Conservation (phyloP, 371 early-diverging fungal genomes). For the Aphelidium insulamus region DNA sequence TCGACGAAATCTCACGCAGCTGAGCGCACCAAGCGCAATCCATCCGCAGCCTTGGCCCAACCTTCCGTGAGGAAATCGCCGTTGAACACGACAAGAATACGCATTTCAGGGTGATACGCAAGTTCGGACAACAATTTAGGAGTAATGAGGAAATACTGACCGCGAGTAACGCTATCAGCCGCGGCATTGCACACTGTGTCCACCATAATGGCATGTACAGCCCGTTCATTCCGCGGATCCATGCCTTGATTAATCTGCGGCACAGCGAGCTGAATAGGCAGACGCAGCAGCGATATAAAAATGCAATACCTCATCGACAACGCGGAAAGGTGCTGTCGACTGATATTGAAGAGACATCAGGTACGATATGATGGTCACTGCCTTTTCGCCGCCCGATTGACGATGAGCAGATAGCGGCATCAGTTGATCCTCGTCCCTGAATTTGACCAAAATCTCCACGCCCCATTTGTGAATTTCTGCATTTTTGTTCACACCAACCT, state of each 20-base stretch:
- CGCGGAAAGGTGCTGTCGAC: constrained; percentile 82
- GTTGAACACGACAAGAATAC: constrained; percentile 78
- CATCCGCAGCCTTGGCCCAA: too few relatives aligned
- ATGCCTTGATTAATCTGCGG: constrained; percentile 99
- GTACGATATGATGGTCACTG: constrained; percentile 92
- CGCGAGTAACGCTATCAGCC: constrained; percentile 2
- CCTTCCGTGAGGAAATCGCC: too few relatives aligned
- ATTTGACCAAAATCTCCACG: constrained; percentile 80
- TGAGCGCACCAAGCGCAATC: too few relatives aligned
- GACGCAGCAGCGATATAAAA: too few relatives aligned
- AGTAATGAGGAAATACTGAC: constrained; percentile 88
- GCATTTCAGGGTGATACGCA: constrained; percentile 79
- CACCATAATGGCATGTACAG: constrained; percentile 85
- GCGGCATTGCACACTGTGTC: constrained; percentile 20
- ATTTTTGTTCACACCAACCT: constrained; percentile 38
- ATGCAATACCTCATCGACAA: constrained; percentile 99
- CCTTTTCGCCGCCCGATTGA: constrained; percentile 95
- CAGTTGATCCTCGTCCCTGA: constrained; percentile 66
- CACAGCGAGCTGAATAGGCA: too few relatives aligned
- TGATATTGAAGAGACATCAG: constrained; percentile 81
- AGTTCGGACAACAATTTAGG: constrained; percentile 95
- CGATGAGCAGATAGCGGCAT: constrained; percentile 71
- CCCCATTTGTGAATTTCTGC: constrained; percentile 87
- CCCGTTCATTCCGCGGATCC: constrained; percentile 95
- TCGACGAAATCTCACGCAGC: too few relatives aligned